Evolutionary conservation across 805 yeast genomes (phyloP).

Genomic region (Candida tibetensis): DNA sequence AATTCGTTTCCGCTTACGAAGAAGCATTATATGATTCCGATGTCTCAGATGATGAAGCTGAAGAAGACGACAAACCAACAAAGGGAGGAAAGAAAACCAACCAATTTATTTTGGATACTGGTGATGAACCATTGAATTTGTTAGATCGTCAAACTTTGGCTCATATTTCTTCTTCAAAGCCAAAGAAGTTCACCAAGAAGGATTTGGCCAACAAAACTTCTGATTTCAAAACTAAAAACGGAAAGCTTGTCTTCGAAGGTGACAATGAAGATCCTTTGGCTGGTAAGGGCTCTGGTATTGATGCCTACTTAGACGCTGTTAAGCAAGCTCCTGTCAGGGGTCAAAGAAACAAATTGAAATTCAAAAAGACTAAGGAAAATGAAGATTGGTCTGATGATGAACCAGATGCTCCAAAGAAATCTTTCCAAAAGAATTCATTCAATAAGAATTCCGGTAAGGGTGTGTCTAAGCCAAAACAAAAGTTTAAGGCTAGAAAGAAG

Average conservation of each 20-base stretch:
- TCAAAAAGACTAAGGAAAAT: conserved; percentile 58
- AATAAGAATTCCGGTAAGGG: background rate
- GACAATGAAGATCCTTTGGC: conserved; percentile 35
- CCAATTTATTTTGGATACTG: conserved; percentile 75
- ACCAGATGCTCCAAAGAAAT: conserved; percentile 35
- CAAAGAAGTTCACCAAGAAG: conserved; percentile 54
- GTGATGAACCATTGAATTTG: conserved; percentile 80
- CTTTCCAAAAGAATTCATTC: background rate
- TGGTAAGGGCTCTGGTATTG: conserved; percentile 57
- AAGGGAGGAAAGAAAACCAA: conserved; percentile 35
- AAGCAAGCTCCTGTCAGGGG: conserved; percentile 92
- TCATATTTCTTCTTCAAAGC: conserved; percentile 85
- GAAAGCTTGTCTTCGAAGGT: conserved; percentile 66
- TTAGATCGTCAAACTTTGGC: conserved; percentile 82
- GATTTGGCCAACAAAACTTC: conserved; percentile 34
- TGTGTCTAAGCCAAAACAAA: conserved; percentile 41
- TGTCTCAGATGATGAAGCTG: conserved; percentile 59
- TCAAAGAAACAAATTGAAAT: conserved; percentile 86
- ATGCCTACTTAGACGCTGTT: conserved; percentile 93
- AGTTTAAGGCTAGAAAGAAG: conserved; percentile 60
- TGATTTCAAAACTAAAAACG: conserved; percentile 54
- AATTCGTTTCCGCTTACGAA: conserved; percentile 84
- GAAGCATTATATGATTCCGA: conserved; percentile 80
- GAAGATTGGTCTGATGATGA: conserved; percentile 47
- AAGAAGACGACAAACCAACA: conserved; percentile 43